Conservation (phyloP, 2,329 filamentous ascomycete genomes). For the Cercospora nicotianae region DNA sequence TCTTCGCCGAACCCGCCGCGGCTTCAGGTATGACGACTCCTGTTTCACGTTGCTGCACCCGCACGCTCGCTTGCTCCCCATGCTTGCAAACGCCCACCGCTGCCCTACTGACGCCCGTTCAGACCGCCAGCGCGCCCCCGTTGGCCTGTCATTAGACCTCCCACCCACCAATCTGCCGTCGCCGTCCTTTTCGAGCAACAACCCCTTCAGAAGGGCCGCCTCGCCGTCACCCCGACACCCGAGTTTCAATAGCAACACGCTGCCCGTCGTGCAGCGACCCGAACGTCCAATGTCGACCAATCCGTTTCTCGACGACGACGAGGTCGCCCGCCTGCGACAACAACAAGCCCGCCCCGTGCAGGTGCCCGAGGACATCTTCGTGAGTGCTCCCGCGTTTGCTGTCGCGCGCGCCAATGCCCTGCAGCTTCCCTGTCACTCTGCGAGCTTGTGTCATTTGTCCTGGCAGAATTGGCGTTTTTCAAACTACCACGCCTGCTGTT, state of each 20-base stretch:
- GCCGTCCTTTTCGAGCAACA: constrained; percentile 70
- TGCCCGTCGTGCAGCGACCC: constrained; percentile 49
- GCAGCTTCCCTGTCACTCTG: constrained; percentile 24
- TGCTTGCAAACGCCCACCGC: constrained; percentile 23
- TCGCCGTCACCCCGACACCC: constrained; percentile 44
- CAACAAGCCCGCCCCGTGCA: constrained; percentile 41
- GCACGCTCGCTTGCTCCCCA: constrained; percentile 10
- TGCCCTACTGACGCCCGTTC: constrained; percentile 23
- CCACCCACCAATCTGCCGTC: constrained; percentile 34
- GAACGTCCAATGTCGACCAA: constrained; percentile 66
- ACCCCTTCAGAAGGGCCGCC: constrained; percentile 70
- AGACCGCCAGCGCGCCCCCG: constrained; percentile 49
- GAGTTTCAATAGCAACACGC: constrained; percentile 16
- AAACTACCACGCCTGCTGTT: constrained; percentile 1
- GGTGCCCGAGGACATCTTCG: constrained; percentile 71
- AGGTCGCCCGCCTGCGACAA: constrained; percentile 21
- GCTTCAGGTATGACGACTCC: constrained; percentile 24
- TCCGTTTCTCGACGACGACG: constrained; percentile 63
- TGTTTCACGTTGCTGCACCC: constrained; percentile 18
- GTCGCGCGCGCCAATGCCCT: constrained; percentile 15
- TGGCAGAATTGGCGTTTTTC: constrained; percentile 17
- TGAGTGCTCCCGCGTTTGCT: constrained; percentile 52
- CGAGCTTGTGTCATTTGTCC: constrained; percentile 26
- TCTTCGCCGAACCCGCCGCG: constrained; percentile 19
- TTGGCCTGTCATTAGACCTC: constrained; percentile 20